Percentiles rank a stretch among this genome's conserved stretches.
Conservation (phyloP, 352 stramenopile genomes). For the Phytophthora megakarya region DNA sequence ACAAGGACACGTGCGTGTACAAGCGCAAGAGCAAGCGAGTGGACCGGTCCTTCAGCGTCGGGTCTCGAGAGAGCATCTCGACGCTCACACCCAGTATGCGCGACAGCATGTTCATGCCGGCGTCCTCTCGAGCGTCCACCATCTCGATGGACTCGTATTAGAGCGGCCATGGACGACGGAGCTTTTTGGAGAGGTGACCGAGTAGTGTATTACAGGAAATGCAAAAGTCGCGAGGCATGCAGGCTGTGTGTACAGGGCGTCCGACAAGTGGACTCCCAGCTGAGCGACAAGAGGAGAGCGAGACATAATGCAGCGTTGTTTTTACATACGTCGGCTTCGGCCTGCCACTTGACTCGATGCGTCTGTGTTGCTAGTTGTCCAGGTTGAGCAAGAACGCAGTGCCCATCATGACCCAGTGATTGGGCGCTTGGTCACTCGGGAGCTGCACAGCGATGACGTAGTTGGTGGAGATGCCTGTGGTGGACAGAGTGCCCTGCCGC, state of each 20-base stretch:
- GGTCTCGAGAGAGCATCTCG: slow-evolving; percentile 79
- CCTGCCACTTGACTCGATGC: slow-evolving; percentile 15
- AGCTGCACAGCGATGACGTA: slow-evolving; percentile 94
- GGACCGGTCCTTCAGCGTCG: slow-evolving; percentile 69
- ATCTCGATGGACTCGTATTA: slow-evolving; percentile 71
- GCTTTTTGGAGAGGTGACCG: slow-evolving; percentile 23
- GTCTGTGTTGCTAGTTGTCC: slow-evolving; percentile 54
- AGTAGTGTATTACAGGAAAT: slow-evolving; percentile 44
- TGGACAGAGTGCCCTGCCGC: slow-evolving; percentile 90
- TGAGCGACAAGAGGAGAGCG: slow-evolving; percentile 33
- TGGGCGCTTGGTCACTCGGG: slow-evolving; percentile 75
- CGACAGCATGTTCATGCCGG: slow-evolving; percentile 76
- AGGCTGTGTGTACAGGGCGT: slow-evolving; percentile 36
- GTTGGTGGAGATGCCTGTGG: slow-evolving; percentile 94
- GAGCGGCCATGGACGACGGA: slow-evolving; percentile 2
- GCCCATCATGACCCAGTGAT: slow-evolving; percentile 94
- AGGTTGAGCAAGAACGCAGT: slow-evolving; percentile 94
- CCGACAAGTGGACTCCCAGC: slow-evolving; percentile 29
- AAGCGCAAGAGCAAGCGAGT: slow-evolving; percentile 86
- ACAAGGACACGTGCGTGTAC: slow-evolving; percentile 90
- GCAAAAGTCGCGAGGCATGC: slow-evolving; percentile 9
- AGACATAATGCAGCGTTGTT: slow-evolving; percentile 44
- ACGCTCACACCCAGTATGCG: slow-evolving; percentile 74
- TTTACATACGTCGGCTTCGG: slow-evolving; percentile 37
- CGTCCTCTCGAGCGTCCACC: slow-evolving; percentile 63